phyloP scores from a whole-genome alignment of 176 grass and related monocot species.

The Oryza brachyantha region DNA sequence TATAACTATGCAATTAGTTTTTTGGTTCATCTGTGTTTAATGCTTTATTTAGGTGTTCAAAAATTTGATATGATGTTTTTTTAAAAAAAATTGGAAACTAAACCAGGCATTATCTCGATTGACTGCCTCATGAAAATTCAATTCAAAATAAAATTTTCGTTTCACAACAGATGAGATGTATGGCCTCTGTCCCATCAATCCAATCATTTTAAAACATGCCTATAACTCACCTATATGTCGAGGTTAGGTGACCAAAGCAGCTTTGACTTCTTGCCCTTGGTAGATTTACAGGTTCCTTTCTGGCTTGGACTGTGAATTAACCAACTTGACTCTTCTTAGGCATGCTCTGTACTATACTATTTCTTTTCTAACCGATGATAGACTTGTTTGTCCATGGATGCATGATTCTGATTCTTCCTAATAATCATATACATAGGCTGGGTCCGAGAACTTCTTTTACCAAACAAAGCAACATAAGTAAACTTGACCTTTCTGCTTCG shows the following conservation, averaged over 20 bases:
- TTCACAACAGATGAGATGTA: slow-evolving; percentile 27
- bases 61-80: too few relatives aligned
- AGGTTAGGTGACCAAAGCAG: slow-evolving; percentile 47
- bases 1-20: too few relatives aligned
- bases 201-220: slow-evolving; percentile 36
- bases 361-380: slow-evolving; percentile 8
- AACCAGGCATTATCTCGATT: slow-evolving; percentile 20
- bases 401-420: too few relatives aligned
- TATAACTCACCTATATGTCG: slow-evolving; percentile 26
- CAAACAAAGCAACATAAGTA: slow-evolving; percentile 17
- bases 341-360: slow-evolving; percentile 10
- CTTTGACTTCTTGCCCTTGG: slow-evolving; percentile 37
- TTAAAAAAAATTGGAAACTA: too few relatives aligned
- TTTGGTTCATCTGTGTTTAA: too few relatives aligned
- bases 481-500: not conserved
- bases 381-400: slow-evolving; percentile 10
- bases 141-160: slow-evolving; percentile 24
- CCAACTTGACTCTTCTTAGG: slow-evolving; percentile 29
- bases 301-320: slow-evolving; percentile 26
- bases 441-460: slow-evolving; percentile 19
- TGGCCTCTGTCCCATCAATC: slow-evolving; percentile 32
- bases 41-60: too few relatives aligned
- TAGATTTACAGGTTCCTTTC: slow-evolving; percentile 21
- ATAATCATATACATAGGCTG: not conserved
- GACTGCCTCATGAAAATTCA: slow-evolving; percentile 19